Evolutionary conservation across 495 filamentous ascomycete species (phyloP).

Genomic region (Aspergillus funiculosus): DNA sequence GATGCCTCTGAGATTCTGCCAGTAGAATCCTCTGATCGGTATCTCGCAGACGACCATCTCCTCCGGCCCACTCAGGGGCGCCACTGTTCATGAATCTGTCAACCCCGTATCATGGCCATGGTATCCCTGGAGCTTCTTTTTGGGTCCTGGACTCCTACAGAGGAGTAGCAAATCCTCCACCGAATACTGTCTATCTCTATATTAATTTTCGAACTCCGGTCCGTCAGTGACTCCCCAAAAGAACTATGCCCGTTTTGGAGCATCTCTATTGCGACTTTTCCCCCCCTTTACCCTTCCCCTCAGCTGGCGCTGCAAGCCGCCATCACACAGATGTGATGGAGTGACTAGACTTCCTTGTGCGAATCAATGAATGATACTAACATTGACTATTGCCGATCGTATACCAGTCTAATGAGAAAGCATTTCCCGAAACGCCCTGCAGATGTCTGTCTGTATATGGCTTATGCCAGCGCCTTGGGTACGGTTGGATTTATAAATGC

Average conservation of each 20-base stretch:
- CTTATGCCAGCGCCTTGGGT: slow-evolving; percentile 6
- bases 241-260: slow-evolving; percentile 1
- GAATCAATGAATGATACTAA: not conserved
- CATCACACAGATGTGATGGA: slow-evolving; percentile 4
- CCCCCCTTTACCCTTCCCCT: not conserved
- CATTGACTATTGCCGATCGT: slow-evolving; percentile 6
- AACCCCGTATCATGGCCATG: slow-evolving; percentile 8
- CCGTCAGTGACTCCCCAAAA: not conserved
- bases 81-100: slow-evolving; percentile 9
- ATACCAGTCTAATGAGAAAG: not conserved
- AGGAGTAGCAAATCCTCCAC: slow-evolving; percentile 10
- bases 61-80: slow-evolving; percentile 1
- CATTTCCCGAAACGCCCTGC: not conserved
- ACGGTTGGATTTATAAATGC: slow-evolving; percentile 1
- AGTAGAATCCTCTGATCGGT: not conserved
- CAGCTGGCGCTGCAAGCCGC: slow-evolving; percentile 11
- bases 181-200: slow-evolving; percentile 7
- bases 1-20: slow-evolving; percentile 1
- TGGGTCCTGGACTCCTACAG: no score
- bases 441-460: not conserved
- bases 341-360: not conserved
- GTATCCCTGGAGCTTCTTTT: slow-evolving; percentile 11
- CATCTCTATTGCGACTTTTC: not conserved
- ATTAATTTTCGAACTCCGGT: slow-evolving; percentile 5
- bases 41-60: not conserved